Evolutionary conservation across 768 basidiomycete species (phyloP).

Genomic region (Fomitopsis serialis): DNA sequence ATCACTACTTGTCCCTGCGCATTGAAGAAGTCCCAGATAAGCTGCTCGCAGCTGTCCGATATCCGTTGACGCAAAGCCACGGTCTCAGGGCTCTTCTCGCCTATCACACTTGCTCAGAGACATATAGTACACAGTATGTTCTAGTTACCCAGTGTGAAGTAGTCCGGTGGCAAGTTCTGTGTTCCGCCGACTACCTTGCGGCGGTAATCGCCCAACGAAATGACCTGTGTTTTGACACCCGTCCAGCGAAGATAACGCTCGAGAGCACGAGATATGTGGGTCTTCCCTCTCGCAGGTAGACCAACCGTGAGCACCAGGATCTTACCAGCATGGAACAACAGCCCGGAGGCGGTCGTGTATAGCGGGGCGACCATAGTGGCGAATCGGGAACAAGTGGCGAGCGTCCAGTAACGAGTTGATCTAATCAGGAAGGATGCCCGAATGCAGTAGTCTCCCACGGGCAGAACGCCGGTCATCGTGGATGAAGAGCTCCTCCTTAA

Average conservation of each 20-base stretch:
- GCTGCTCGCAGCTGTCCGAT: slow-evolving; percentile 78
- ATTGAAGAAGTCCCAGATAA: slow-evolving; percentile 85
- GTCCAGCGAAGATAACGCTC: slow-evolving; percentile 99
- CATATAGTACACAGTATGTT: neutral
- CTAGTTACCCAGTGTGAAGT: slow-evolving; percentile 73
- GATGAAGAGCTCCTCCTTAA: too few species aligned
- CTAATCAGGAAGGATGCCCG: too few species aligned
- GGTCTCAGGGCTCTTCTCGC: slow-evolving; percentile 79
- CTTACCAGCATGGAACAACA: slow-evolving; percentile 90
- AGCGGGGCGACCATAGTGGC: slow-evolving; percentile 83
- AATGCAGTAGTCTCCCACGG: too few species aligned
- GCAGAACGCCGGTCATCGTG: too few species aligned
- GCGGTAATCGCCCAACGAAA: slow-evolving; percentile 93
- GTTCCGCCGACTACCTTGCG: slow-evolving; percentile 86
- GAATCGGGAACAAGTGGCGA: neutral
- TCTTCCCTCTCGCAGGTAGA: slow-evolving; percentile 91
- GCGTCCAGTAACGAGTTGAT: too few species aligned
- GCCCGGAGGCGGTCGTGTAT: slow-evolving; percentile 86
- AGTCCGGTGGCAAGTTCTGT: slow-evolving; percentile 84
- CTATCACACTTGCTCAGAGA: slow-evolving; percentile 23
- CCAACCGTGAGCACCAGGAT: slow-evolving; percentile 92
- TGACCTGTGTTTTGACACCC: slow-evolving; percentile 93
- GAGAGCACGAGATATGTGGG: slow-evolving; percentile 91
- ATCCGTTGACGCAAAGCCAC: slow-evolving; percentile 69
- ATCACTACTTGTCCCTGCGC: slow-evolving; percentile 92